A percentile compares a stretch with the other conserved stretches of the same genome.
phyloP scores from a whole-genome alignment of 805 yeast species.

The Metahyphopichia silvanorum region DNA sequence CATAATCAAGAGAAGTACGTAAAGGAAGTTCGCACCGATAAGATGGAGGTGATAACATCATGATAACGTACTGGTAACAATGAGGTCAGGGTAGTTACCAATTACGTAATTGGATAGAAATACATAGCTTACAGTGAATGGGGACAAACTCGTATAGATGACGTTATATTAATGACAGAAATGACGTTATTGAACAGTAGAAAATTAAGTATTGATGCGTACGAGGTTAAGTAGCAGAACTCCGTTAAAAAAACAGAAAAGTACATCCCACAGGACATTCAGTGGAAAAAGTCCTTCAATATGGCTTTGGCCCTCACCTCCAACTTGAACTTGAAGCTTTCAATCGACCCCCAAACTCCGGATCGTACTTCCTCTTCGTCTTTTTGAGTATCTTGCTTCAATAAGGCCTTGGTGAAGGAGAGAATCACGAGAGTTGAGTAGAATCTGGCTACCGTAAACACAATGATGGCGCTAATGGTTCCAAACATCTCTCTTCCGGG shows the following conservation, averaged over 20 bases:
- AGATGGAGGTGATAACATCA: background rate
- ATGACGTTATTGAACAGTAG: no score
- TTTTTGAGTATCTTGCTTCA: conserved; percentile 36
- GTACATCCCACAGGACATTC: background rate
- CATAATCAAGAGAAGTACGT: conserved; percentile 8
- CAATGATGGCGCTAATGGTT: conserved; percentile 49
- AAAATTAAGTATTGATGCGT: no score
- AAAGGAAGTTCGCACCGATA: background rate
- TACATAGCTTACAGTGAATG: no score
- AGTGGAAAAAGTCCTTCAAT: conserved; percentile 19
- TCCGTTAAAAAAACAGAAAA: no score
- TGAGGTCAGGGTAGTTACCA: no score
- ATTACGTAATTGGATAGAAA: no score
- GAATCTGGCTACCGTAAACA: conserved; percentile 46
- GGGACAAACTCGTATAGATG: no score
- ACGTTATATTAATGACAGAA: no score
- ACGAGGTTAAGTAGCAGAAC: no score
- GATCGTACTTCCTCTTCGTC: conserved; percentile 15
- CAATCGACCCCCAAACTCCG: conserved; percentile 24
- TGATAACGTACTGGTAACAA: no score
- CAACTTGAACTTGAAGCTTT: conserved; percentile 19
- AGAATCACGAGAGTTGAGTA: conserved; percentile 60
- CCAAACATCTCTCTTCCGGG: conserved; percentile 52
- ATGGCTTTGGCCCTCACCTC: conserved; percentile 31
- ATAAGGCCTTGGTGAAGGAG: conserved; percentile 57